Percentiles rank a stretch among this genome's conserved stretches.
These are phyloP conservation scores for Arachis monticola DNA, from an alignment of 331 rosid genomes.

Conservation along the genomic window DNA sequence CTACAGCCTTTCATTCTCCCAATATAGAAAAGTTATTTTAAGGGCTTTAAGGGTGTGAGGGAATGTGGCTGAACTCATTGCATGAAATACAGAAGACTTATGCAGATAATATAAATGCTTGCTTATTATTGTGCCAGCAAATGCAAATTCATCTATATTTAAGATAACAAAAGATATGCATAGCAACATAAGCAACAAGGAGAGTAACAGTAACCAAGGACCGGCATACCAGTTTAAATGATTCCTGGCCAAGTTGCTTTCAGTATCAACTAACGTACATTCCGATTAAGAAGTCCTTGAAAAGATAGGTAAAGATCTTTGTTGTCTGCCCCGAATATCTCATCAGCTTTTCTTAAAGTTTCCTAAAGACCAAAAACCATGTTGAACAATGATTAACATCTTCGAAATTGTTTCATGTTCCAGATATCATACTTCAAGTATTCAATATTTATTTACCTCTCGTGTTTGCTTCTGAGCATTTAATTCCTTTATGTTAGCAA, in stretches of 20 bases:
- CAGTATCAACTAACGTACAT: conserved; percentile 64
- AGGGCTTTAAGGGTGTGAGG: background rate
- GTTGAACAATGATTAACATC: conserved; percentile 17
- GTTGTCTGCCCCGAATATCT: conserved; percentile 94
- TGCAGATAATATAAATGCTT: background rate
- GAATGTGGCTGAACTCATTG: background rate
- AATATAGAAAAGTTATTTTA: background rate
- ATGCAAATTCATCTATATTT: conserved; percentile 21
- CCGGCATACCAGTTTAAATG: conserved; percentile 46
- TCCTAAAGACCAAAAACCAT: conserved; percentile 61
- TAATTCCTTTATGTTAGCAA: conserved; percentile 91
- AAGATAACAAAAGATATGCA: background rate
- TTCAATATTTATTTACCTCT: conserved; percentile 65
- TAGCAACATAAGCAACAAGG: background rate
- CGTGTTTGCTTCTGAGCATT: conserved; percentile 97
- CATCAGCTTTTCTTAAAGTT: conserved; percentile 95
- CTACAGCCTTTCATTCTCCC: background rate
- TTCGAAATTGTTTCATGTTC: conserved; percentile 30
- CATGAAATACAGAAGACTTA: background rate
- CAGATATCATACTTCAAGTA: conserved; percentile 28
- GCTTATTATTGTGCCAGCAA: conserved; percentile 15
- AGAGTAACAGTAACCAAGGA: conserved; percentile 27
- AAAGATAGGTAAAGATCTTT: conserved; percentile 89
- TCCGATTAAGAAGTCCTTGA: conserved; percentile 92
- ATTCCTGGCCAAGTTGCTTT: conserved; percentile 42